A percentile compares a stretch with the other conserved stretches of the same genome.
These are phyloP conservation scores for Aristolochia fimbriata DNA, from an alignment of 164 flowering plant genomes.

Conservation along the genomic window DNA sequence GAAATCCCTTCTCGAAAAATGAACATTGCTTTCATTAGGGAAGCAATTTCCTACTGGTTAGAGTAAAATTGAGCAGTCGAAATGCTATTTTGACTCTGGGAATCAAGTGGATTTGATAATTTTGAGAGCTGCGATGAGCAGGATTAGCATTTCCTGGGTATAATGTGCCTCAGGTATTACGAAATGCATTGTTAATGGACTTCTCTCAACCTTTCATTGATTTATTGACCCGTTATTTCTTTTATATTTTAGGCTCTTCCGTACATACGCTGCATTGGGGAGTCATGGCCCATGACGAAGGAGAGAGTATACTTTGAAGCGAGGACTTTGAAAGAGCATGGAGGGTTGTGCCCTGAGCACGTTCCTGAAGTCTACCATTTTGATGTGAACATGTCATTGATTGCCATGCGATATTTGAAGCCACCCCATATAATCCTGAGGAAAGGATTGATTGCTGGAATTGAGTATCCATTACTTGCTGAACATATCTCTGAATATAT, in stretches of 20 bases:
- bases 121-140: too few relatives aligned
- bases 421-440: conserved; percentile 93
- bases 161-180: too few relatives aligned
- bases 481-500: conserved; percentile 77
- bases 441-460: conserved; percentile 87
- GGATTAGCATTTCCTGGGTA: too few relatives aligned
- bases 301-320: conserved; percentile 92
- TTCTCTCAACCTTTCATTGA: not conserved
- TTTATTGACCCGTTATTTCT: not conserved
- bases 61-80: too few relatives aligned
- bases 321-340: conserved; percentile 54
- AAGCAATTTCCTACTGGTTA: too few relatives aligned
- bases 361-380: conserved; percentile 95
- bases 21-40: too few relatives aligned
- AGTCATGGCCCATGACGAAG: conserved; percentile 94
- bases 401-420: conserved; percentile 88
- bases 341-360: conserved; percentile 60
- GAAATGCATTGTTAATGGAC: too few relatives aligned
- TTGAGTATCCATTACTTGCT: conserved; percentile 78
- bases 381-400: conserved; percentile 80
- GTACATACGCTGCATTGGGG: conserved; percentile 87
- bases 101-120: too few relatives aligned
- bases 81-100: too few relatives aligned
- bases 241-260: conserved; percentile 66
- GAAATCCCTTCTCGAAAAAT: too few relatives aligned